Percentiles rank a stretch among this genome's conserved stretches.
Conservation (phyloP, 2,329 filamentous ascomycete species). For the Fusarium sarcochroum region DNA sequence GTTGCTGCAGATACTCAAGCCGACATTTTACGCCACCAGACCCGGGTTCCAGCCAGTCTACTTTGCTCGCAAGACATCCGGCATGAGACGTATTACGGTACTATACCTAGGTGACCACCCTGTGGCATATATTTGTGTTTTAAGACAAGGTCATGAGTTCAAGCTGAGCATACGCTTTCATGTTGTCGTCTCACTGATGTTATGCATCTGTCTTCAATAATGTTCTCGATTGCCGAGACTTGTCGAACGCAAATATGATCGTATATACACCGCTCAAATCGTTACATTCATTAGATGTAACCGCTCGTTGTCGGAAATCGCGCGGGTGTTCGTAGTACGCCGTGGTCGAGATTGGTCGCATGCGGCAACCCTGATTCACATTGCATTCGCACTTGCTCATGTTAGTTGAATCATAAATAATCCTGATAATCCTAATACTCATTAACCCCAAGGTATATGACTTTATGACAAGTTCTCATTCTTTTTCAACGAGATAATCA, state of each 20-base stretch:
- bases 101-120: no score
- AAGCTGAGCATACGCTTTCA: background rate
- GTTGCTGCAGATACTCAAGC: no score
- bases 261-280: background rate
- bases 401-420: constrained; percentile 14
- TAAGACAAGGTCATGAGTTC: background rate
- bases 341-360: background rate
- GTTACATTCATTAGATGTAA: background rate
- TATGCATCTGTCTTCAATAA: background rate
- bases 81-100: no score
- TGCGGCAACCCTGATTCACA: background rate
- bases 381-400: constrained; percentile 6
- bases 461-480: no score
- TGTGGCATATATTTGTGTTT: no score
- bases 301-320: background rate
- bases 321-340: background rate
- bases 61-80: no score
- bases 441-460: no score
- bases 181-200: background rate
- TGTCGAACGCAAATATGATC: background rate
- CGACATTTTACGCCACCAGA: no score
- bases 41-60: no score
- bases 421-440: background rate
- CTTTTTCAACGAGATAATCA: no score
- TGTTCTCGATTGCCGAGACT: background rate